Conservation (phyloP, 805 yeast species). For the Pichia ethanolica region DNA sequence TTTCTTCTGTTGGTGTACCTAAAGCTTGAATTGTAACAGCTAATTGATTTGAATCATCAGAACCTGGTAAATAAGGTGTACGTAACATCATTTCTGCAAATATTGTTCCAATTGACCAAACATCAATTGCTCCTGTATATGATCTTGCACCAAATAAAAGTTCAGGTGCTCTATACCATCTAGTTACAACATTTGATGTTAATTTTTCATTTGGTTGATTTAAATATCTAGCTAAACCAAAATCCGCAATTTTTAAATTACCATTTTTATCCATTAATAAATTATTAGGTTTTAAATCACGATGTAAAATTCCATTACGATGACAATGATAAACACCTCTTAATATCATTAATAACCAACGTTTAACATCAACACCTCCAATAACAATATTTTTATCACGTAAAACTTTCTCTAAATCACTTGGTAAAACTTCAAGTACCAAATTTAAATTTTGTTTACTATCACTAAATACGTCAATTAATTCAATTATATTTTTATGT, state of each 20-base stretch:
- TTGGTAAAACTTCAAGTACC: constrained; percentile 88
- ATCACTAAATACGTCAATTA: constrained; percentile 77
- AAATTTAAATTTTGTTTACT: constrained; percentile 60
- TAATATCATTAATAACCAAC: constrained; percentile 91
- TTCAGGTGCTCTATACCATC: constrained; percentile 98
- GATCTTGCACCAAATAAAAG: constrained; percentile 80
- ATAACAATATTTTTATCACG: constrained; percentile 73
- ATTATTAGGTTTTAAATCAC: constrained; percentile 92
- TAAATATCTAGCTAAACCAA: constrained; percentile 84
- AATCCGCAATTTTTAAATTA: constrained; percentile 89
- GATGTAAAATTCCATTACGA: constrained; percentile 78
- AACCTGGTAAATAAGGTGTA: constrained; percentile 92
- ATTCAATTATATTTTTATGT: constrained; percentile 76
- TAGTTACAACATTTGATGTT: constrained; percentile 91
- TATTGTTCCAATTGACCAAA: constrained; percentile 95
- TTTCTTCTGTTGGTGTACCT: constrained; percentile 90
- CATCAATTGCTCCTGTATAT: constrained; percentile 82
- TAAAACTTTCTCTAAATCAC: constrained; percentile 84
- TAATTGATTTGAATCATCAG: constrained; percentile 80
- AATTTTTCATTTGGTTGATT: constrained; percentile 70
- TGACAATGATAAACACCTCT: constrained; percentile 96
- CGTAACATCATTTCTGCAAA: constrained; percentile 95
- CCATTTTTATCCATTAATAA: constrained; percentile 83
- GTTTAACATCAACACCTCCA: constrained; percentile 78
- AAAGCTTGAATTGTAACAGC: constrained; percentile 91